phyloP scores from a whole-genome alignment of 2,329 filamentous ascomycete genomes.

The Colletotrichum orbiculare region DNA sequence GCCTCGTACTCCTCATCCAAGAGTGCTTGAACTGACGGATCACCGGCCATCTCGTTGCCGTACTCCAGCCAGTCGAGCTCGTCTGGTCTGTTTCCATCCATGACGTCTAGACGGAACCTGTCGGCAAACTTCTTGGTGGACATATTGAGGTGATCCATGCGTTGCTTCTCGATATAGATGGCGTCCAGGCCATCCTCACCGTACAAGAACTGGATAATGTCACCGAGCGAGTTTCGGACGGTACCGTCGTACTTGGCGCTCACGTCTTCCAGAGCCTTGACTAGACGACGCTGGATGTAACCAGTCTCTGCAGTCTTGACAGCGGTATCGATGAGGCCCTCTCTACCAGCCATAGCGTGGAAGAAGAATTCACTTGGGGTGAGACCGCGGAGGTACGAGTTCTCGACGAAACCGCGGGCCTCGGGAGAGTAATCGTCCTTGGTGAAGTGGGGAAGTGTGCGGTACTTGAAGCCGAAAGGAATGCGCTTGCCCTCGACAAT shows the following conservation, averaged over 20 bases:
- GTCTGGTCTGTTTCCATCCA: slow-evolving; percentile 69
- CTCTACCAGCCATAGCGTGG: slow-evolving; percentile 99
- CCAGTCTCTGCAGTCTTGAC: slow-evolving; percentile 99
- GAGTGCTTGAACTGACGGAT: slow-evolving; percentile 86
- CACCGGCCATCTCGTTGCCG: slow-evolving; percentile 85
- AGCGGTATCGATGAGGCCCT: slow-evolving; percentile 99
- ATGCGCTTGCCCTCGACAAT: slow-evolving; percentile 99
- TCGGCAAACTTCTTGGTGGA: slow-evolving; percentile 82
- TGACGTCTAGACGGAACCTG: slow-evolving; percentile 87
- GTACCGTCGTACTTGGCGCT: slow-evolving; percentile 98
- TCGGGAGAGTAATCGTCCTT: slow-evolving; percentile 99
- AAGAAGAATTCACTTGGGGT: slow-evolving; percentile 99
- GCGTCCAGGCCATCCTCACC: slow-evolving; percentile 97
- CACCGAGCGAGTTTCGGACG: slow-evolving; percentile 94
- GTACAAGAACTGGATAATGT: slow-evolving; percentile 97
- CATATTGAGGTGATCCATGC: slow-evolving; percentile 85
- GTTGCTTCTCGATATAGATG: slow-evolving; percentile 92
- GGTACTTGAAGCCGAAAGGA: slow-evolving; percentile 98
- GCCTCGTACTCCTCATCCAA: slow-evolving; percentile 91
- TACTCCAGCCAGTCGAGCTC: slow-evolving; percentile 82
- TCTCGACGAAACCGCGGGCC: slow-evolving; percentile 97
- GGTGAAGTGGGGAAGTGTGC: slow-evolving; percentile 95
- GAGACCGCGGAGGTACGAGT: slow-evolving; percentile 95
- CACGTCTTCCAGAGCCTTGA: slow-evolving; percentile 97
- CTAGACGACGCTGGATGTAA: slow-evolving; percentile 97